phyloP scores from a whole-genome alignment of 768 basidiomycete species.

The Leccinum incarnatum region DNA sequence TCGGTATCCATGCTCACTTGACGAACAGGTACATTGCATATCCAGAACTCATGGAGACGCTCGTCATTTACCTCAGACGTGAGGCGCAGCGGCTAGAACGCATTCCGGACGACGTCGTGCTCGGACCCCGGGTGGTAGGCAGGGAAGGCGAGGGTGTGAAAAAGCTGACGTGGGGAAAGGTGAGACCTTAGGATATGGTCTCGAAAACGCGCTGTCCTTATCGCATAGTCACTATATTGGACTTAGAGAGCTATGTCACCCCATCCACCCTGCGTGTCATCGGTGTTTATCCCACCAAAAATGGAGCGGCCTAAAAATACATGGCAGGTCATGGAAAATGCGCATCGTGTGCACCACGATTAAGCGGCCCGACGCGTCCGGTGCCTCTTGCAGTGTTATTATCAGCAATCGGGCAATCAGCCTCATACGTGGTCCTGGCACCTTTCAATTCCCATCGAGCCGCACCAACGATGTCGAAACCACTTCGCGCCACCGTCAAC shows the following conservation, averaged over 20 bases:
- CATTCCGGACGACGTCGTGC: constrained; percentile 41
- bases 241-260: neutral
- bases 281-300: neutral
- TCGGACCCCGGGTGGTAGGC: constrained; percentile 33
- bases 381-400: neutral
- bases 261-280: neutral
- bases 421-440: neutral
- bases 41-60: constrained; percentile 67
- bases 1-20: constrained; percentile 3
- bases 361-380: constrained; percentile 1
- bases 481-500: constrained; percentile 44
- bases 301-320: neutral
- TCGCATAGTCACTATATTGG: neutral
- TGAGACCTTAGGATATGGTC: constrained; percentile 15
- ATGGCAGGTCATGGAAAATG: neutral
- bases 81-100: constrained; percentile 70
- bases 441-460: neutral
- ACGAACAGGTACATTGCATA: constrained; percentile 69
- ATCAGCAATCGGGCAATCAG: neutral
- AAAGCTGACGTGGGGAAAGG: constrained; percentile 29
- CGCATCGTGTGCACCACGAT: neutral
- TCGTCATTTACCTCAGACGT: constrained; percentile 67
- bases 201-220: neutral
- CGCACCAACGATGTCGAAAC: constrained; percentile 16
- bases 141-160: constrained; percentile 32